Conservation (phyloP, 192 early-diverging fungal species). For the Rhizophagus prolifer region DNA sequence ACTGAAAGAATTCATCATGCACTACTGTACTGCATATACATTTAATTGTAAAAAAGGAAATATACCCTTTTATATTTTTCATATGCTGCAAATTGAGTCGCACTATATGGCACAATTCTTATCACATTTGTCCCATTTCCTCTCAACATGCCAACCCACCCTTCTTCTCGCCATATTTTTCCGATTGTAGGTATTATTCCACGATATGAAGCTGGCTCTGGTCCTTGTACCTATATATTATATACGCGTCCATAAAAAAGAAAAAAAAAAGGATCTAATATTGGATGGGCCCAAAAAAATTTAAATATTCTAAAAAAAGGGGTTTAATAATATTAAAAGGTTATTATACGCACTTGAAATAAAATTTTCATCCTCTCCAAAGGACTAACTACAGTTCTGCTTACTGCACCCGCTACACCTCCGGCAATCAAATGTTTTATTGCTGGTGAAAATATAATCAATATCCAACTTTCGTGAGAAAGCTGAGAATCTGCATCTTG, state of each 20-base stretch:
- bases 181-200: slow-evolving; percentile 70
- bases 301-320: background rate
- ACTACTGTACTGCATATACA: background rate
- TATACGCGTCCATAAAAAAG: background rate
- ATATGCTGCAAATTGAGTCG: slow-evolving; percentile 80
- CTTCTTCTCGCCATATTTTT: slow-evolving; percentile 80
- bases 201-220: slow-evolving; percentile 61
- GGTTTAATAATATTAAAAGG: too few species aligned
- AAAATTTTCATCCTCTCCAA: slow-evolving; percentile 85
- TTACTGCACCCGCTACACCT: slow-evolving; percentile 74
- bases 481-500: background rate
- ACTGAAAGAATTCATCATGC: background rate
- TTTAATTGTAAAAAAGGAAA: background rate
- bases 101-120: slow-evolving; percentile 80
- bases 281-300: background rate
- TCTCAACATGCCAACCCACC: slow-evolving; percentile 68
- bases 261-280: background rate
- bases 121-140: slow-evolving; percentile 86
- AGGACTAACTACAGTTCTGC: slow-evolving; percentile 77
- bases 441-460: slow-evolving; percentile 45
- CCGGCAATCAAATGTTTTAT: slow-evolving; percentile 76
- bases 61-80: slow-evolving; percentile 66
- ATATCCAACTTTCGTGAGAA: background rate
- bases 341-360: slow-evolving; percentile 60
- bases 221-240: slow-evolving; percentile 49